Conservation (phyloP, 805 yeast species). For the Allodekkera sacchari region DNA sequence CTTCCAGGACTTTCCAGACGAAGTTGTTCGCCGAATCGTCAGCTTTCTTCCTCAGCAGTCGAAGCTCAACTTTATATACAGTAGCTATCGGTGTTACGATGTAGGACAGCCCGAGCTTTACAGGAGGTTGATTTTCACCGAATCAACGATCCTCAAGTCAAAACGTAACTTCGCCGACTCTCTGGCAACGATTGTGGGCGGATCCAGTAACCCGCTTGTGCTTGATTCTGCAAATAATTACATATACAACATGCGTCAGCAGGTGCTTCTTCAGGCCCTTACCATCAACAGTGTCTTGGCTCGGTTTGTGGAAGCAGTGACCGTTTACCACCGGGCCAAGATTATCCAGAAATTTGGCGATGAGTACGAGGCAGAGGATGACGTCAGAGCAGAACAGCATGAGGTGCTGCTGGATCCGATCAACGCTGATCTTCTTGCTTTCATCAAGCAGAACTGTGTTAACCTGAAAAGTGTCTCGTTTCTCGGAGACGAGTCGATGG, state of each 20-base stretch:
- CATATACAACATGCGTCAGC: slow-evolving; percentile 30
- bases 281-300: slow-evolving; percentile 27
- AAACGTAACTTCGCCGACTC: slow-evolving; percentile 26
- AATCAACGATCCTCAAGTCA: slow-evolving; percentile 24
- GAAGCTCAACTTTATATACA: slow-evolving; percentile 24
- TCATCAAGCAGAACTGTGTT: slow-evolving; percentile 7
- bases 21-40: slow-evolving; percentile 13
- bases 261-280: slow-evolving; percentile 31
- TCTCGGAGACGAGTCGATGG: slow-evolving; percentile 1
- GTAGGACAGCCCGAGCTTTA: slow-evolving; percentile 29
- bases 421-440: slow-evolving; percentile 2
- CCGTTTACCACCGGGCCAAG: slow-evolving; percentile 14
- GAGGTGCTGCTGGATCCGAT: neutral
- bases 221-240: slow-evolving; percentile 28
- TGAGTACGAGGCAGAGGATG: neutral
- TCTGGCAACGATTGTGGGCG: slow-evolving; percentile 31
- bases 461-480: slow-evolving; percentile 6
- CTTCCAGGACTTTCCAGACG: slow-evolving; percentile 16
- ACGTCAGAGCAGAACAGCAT: neutral
- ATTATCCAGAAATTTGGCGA: neutral
- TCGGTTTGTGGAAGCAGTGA: slow-evolving; percentile 25
- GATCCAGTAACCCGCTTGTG: slow-evolving; percentile 25
- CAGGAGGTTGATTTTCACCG: slow-evolving; percentile 27
- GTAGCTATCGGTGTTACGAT: slow-evolving; percentile 24
- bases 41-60: slow-evolving; percentile 32